Base-by-base conservation (phyloP, 495 filamentous ascomycete genomes). In the Penicillium alfredii region DNA sequence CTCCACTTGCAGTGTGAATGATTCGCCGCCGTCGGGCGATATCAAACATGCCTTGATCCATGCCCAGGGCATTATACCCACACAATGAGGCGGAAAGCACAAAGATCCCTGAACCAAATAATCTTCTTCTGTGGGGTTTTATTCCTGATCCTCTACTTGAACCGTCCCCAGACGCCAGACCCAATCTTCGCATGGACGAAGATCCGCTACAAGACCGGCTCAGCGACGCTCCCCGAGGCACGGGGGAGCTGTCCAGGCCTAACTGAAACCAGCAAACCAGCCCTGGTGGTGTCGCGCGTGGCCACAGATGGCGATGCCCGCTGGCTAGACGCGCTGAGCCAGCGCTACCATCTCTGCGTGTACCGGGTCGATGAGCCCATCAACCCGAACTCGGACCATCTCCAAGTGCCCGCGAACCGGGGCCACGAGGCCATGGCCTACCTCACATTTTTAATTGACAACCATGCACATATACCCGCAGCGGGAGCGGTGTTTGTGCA, bases 351-450 rank as follows among this genome's bases (percentile, higher is more conserved):
- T 31, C 32, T 64, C 14, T 71, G 67, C 45, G 29, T 65, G 2
- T 84, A 84, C 56, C 61, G 69, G 17, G 77, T 68, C 30, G 76
- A 82, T 49, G 67, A 71, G 27, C 63, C 66, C 18, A 48, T 41
- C 1, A 67, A 72, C 15, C 49, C 60, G 16, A 38, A 20, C 10
- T 50, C 52, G 9, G 38, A 51, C 1, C 29, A 47, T 18, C 66
- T 75, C n/a, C 77, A 77, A 42, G 71, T 77, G 8, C 77, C 76
- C 4, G 63, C 68, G 28, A 80, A 80, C 44, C 80, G 81, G 48
- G 81, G 78, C 22, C 76, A 83, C 42, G 81, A 86, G 48, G 78
- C 75, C 28, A 76, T 82, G 63, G 63, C 73, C 6, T 85, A 85
- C 53, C 63, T 81, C 10, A 80, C 72, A 15, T 83, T 80, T 55